Conservation (phyloP, 2,329 filamentous ascomycete species). For the Xylaria sp. region DNA sequence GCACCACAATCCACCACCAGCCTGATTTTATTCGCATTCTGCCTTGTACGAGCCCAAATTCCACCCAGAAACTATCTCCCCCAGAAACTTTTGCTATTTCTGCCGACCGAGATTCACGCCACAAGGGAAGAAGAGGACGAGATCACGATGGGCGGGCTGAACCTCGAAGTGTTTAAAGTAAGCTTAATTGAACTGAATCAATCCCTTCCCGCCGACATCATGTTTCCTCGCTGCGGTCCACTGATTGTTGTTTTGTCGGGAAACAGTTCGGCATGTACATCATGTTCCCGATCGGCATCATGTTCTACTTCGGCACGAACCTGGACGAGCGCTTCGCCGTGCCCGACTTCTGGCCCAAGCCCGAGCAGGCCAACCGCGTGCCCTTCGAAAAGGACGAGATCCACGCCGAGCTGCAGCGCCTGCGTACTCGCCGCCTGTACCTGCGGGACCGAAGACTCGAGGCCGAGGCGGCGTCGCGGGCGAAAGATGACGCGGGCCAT, state of each 20-base stretch:
- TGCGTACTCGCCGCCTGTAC: conserved; percentile 74
- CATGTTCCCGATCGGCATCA: conserved; percentile 97
- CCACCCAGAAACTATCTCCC: neutral
- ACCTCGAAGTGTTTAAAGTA: conserved; percentile 96
- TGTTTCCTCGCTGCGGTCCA: neutral
- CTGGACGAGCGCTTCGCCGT: conserved; percentile 92
- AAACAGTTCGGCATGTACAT: conserved; percentile 95
- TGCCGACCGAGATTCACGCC: conserved; percentile 3
- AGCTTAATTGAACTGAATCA: conserved; percentile 29
- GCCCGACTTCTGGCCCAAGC: conserved; percentile 91
- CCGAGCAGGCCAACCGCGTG: conserved; percentile 78
- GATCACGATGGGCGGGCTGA: conserved; percentile 77
- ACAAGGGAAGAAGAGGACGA: neutral
- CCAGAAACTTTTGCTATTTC: neutral
- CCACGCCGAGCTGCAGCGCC: conserved; percentile 78
- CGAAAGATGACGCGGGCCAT: conserved; percentile 4
- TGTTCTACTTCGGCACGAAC: conserved; percentile 99
- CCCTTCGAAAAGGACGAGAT: conserved; percentile 86
- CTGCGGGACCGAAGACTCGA: conserved; percentile 73
- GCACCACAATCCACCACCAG: neutral
- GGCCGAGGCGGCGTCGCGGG: conserved; percentile 45
- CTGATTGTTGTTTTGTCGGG: neutral
- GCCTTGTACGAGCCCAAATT: neutral
- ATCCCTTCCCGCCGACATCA: neutral
- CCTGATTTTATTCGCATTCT: neutral